Percentiles rank a stretch among this genome's conserved stretches.
Conservation (phyloP, 768 basidiomycete genomes). For the Boletus sp. region DNA sequence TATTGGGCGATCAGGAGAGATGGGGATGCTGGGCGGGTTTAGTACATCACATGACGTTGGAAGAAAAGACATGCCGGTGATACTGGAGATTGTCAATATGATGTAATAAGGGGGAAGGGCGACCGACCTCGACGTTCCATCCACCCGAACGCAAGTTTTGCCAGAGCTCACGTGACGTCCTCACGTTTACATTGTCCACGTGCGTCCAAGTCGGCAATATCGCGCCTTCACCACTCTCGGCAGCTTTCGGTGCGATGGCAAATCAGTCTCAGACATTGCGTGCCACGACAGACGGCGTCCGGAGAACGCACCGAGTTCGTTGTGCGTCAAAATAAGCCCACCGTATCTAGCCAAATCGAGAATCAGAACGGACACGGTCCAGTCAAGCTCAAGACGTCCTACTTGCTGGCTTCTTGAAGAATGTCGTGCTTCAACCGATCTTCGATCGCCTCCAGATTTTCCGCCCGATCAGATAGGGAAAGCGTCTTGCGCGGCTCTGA, state of each 20-base stretch:
- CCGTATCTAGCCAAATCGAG: conserved; percentile 58
- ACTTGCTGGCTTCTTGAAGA: conserved; percentile 77
- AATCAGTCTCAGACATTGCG: conserved; percentile 12
- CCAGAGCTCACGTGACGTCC: conserved; percentile 86
- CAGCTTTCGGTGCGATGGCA: conserved; percentile 29
- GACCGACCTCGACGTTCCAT: conserved; percentile 82
- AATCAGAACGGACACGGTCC: conserved; percentile 4
- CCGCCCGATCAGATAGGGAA: conserved; percentile 84
- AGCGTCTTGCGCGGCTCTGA: conserved; percentile 78
- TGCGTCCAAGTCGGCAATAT: conserved; percentile 93
- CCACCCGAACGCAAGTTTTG: conserved; percentile 72
- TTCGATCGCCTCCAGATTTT: conserved; percentile 93
- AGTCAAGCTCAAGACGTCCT: not conserved
- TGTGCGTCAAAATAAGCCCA: conserved; percentile 88
- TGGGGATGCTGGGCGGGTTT: conserved; percentile 69
- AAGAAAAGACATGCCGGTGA: conserved; percentile 52
- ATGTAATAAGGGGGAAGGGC: not conserved
- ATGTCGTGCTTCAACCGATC: conserved; percentile 87
- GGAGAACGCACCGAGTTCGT: conserved; percentile 68
- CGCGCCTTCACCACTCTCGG: conserved; percentile 68
- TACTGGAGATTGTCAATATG: conserved; percentile 46
- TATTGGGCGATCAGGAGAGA: conserved; percentile 87
- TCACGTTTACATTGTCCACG: conserved; percentile 79
- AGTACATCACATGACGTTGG: conserved; percentile 1
- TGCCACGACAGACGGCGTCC: not conserved